Conservation (phyloP, 805 yeast genomes). For the Myxozyma sirexii region DNA sequence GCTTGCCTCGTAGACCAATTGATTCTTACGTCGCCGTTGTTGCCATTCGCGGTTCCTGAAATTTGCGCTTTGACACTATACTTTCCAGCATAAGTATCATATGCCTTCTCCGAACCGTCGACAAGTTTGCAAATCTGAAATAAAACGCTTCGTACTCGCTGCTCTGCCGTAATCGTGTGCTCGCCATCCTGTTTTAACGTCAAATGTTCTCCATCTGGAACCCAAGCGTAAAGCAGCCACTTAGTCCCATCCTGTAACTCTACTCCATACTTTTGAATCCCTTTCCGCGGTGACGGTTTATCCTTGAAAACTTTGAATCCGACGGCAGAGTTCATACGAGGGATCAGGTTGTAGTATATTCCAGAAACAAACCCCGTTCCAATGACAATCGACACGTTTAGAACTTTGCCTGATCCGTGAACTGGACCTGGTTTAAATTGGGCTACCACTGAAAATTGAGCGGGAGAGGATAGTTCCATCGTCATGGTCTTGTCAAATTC, state of each 20-base stretch:
- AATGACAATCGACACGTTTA: conserved; percentile 51
- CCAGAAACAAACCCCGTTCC: conserved; percentile 64
- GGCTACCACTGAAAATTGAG: conserved; percentile 36
- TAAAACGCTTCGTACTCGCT: conserved; percentile 52
- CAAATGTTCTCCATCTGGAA: conserved; percentile 40
- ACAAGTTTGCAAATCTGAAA: conserved; percentile 64
- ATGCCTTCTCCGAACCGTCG: conserved; percentile 42
- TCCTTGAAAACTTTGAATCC: conserved; percentile 60
- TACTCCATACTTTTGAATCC: conserved; percentile 57
- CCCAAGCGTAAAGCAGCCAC: conserved; percentile 71
- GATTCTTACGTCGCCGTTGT: conserved; percentile 22
- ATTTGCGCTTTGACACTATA: conserved; percentile 56
- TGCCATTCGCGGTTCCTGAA: conserved; percentile 42
- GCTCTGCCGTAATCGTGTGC: conserved; percentile 50
- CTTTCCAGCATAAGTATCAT: conserved; percentile 66
- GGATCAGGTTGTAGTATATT: conserved; percentile 44
- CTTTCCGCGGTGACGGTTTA: conserved; percentile 45
- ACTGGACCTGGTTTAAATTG: conserved; percentile 23
- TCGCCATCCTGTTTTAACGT: conserved; percentile 40
- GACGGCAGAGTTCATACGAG: conserved; percentile 44
- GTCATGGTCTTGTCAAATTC: conserved; percentile 47
- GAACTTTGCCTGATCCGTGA: conserved; percentile 19
- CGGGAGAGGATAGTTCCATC: conserved; percentile 22
- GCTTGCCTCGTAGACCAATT: conserved; percentile 37
- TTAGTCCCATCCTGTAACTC: conserved; percentile 56